phyloP scores from a whole-genome alignment of 352 stramenopile genomes.

The Phytopythium delawarense region DNA sequence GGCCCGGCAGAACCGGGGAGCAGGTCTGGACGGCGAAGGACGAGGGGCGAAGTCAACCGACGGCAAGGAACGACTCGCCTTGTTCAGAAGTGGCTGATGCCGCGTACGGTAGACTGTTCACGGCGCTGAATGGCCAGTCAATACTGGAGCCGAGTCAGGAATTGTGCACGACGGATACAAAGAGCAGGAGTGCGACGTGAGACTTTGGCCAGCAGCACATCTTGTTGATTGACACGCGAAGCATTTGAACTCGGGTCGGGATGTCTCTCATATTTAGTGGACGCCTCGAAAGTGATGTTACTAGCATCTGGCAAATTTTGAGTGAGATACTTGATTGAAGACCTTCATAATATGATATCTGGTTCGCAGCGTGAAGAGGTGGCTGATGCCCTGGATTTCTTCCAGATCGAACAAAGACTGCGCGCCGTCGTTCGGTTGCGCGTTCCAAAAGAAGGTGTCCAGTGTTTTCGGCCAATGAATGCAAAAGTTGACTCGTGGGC shows the following conservation, averaged over 20 bases:
- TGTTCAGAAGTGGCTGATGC: slow-evolving; percentile 7
- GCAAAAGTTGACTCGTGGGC: not conserved
- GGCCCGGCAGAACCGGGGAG: not conserved
- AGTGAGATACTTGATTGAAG: too few species aligned
- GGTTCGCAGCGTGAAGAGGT: not conserved
- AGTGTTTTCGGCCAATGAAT: not conserved
- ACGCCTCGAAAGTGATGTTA: not conserved
- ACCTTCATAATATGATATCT: not conserved
- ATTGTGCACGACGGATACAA: too few species aligned
- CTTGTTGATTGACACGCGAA: slow-evolving; percentile 5
- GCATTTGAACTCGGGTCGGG: not conserved
- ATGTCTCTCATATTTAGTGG: not conserved
- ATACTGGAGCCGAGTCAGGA: too few species aligned
- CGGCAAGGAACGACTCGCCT: not conserved
- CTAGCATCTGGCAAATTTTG: not conserved
- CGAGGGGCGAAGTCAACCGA: not conserved
- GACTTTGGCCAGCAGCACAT: not conserved
- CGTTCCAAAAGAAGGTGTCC: not conserved
- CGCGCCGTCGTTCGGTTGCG: not conserved
- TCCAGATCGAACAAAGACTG: not conserved
- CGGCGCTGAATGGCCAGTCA: too few species aligned
- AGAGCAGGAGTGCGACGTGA: not conserved
- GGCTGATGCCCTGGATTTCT: not conserved
- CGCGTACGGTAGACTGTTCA: not conserved
- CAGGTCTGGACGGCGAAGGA: not conserved